Conservation (phyloP, 164 flowering plant genomes). For the Piper longum region DNA sequence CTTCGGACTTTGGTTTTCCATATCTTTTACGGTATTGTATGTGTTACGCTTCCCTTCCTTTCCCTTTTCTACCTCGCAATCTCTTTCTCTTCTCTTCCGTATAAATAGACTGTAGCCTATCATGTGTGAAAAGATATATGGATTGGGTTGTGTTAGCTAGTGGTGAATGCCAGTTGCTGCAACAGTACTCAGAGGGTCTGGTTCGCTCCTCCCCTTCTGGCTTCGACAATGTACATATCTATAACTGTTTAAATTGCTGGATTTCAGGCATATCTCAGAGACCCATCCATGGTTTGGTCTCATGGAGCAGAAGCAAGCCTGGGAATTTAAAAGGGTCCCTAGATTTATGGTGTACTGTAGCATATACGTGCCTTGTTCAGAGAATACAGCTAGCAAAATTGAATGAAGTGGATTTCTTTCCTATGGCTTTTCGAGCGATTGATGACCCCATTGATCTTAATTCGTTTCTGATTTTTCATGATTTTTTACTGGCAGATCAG, state of each 20-base stretch:
- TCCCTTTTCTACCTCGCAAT: not conserved
- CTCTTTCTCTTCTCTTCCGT: no score
- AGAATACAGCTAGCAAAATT: not conserved
- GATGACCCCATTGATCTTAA: not conserved
- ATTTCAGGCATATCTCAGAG: not conserved
- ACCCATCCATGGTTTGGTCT: not conserved
- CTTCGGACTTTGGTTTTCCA: no score
- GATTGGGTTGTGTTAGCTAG: not conserved
- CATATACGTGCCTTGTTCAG: not conserved
- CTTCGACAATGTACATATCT: not conserved
- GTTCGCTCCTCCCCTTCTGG: not conserved
- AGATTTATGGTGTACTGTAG: not conserved
- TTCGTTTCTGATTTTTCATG: not conserved
- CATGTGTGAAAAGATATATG: not conserved
- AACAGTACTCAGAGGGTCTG: not conserved
- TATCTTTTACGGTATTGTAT: not conserved
- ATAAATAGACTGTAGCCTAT: not conserved
- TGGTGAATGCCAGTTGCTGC: not conserved
- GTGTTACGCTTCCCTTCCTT: not conserved
- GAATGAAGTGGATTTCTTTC: not conserved
- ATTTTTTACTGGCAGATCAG: no score
- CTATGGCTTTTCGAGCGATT: not conserved
- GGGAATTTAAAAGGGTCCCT: not conserved
- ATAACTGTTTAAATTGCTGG: not conserved
- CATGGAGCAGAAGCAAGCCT: no score